Percentiles rank a stretch among this genome's conserved stretches.
phyloP scores from a whole-genome alignment of 2,329 filamentous ascomycete genomes.

The Cercospora nicotianae region DNA sequence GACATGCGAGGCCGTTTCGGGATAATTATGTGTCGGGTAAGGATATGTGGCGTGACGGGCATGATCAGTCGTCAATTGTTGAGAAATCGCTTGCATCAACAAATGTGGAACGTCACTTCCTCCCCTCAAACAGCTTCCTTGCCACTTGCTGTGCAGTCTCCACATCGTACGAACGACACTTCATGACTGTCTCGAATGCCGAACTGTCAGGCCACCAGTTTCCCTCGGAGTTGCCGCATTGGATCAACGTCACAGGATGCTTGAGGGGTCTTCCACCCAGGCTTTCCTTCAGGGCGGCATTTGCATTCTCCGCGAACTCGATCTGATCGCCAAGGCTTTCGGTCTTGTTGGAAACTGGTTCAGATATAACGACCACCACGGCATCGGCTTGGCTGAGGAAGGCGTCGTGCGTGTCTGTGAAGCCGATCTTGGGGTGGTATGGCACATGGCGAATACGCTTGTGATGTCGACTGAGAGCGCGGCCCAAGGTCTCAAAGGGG shows the following conservation, averaged over 20 bases:
- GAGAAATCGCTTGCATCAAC: not conserved
- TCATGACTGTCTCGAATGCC: constrained; percentile 22
- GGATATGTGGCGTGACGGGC: not conserved
- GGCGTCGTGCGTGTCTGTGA: constrained; percentile 62
- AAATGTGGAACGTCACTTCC: constrained; percentile 11
- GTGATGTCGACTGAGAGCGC: constrained; percentile 61
- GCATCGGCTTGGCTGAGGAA: constrained; percentile 62
- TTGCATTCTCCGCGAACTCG: constrained; percentile 27
- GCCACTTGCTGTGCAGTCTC: constrained; percentile 27
- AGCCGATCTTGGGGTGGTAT: constrained; percentile 63
- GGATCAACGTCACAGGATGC: constrained; percentile 22
- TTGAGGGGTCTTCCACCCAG: constrained; percentile 7
- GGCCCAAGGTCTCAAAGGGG: constrained; percentile 71
- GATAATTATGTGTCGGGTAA: not conserved
- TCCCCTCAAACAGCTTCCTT: constrained; percentile 23
- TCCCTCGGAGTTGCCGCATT: constrained; percentile 23
- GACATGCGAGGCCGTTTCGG: not conserved
- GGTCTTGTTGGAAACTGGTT: constrained; percentile 41
- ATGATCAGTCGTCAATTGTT: not conserved
- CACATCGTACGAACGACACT: constrained; percentile 20
- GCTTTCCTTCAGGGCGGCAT: constrained; percentile 19
- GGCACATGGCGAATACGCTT: constrained; percentile 68
- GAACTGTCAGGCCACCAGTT: constrained; percentile 26
- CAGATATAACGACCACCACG: constrained; percentile 61
- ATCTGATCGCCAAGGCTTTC: constrained; percentile 26